A percentile compares a stretch with the other conserved stretches of the same genome.
phyloP scores from a whole-genome alignment of 2,329 filamentous ascomycete species.

The Cephalotrichum gorgonifer region DNA sequence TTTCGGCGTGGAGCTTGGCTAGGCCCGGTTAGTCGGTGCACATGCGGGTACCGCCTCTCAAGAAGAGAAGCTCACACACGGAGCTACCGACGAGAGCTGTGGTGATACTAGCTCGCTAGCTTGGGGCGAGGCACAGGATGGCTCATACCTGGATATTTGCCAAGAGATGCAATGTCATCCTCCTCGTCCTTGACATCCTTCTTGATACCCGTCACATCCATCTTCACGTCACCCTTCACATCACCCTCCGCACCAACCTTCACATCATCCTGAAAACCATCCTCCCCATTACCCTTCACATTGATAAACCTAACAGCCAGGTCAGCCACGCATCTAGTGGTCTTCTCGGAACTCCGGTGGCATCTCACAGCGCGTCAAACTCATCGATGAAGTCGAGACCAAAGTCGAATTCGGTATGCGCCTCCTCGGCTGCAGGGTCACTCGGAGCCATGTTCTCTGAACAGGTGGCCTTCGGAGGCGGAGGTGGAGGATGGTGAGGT shows the following conservation, averaged over 20 bases:
- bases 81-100: not conserved
- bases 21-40: not conserved
- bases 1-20: slow-evolving; percentile 49
- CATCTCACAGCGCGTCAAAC: slow-evolving; percentile 43
- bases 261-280: slow-evolving; percentile 21
- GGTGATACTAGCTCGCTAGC: too few relatives aligned
- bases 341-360: not conserved
- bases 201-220: slow-evolving; percentile 8
- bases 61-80: not conserved
- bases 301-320: not conserved
- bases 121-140: too few relatives aligned
- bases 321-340: not conserved
- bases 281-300: slow-evolving; percentile 9
- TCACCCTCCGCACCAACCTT: slow-evolving; percentile 15
- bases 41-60: not conserved
- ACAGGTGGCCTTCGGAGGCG: not conserved
- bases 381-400: slow-evolving; percentile 23
- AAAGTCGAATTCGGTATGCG: slow-evolving; percentile 1
- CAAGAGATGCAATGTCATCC: slow-evolving; percentile 16
- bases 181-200: slow-evolving; percentile 10
- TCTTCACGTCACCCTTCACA: slow-evolving; percentile 9
- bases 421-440: not conserved
- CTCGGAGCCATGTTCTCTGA: not conserved
- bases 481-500: not conserved
- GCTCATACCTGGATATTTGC: slow-evolving; percentile 27